A percentile compares a stretch with the other conserved stretches of the same genome.
phyloP scores from a whole-genome alignment of 768 basidiomycete species.

The Trametes maxima region DNA sequence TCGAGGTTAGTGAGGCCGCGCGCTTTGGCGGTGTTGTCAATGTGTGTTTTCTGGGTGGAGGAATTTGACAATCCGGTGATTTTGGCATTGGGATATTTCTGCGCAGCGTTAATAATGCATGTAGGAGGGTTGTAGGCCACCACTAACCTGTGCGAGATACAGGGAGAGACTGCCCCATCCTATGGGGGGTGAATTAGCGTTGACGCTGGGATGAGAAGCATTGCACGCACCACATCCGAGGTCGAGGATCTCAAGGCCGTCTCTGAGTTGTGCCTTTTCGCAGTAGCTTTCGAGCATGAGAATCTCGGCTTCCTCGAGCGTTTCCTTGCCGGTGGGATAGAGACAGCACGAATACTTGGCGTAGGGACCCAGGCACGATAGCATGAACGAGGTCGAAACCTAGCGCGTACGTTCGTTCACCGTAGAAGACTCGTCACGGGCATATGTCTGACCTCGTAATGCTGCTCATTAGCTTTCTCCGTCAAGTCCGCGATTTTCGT shows the following conservation, averaged over 20 bases:
- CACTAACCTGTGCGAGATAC: constrained; percentile 59
- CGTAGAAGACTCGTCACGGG: neutral
- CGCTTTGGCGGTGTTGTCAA: constrained; percentile 51
- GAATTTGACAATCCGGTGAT: constrained; percentile 72
- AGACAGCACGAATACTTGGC: constrained; percentile 71
- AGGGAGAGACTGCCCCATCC: constrained; percentile 75
- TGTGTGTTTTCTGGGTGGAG: constrained; percentile 64
- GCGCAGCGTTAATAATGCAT: neutral
- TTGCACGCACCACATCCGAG: constrained; percentile 60
- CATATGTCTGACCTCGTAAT: constrained; percentile 58
- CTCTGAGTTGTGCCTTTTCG: constrained; percentile 59
- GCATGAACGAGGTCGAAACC: constrained; percentile 64
- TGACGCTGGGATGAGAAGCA: neutral
- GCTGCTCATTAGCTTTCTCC: constrained; percentile 73
- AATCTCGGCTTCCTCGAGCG: constrained; percentile 63
- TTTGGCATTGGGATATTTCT: constrained; percentile 69
- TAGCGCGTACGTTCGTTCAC: constrained; percentile 22
- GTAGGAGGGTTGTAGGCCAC: too few relatives aligned
- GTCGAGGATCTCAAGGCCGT: constrained; percentile 66
- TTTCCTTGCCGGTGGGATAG: constrained; percentile 61
- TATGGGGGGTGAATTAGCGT: constrained; percentile 24
- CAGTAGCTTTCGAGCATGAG: constrained; percentile 71
- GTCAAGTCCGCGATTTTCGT: constrained; percentile 60
- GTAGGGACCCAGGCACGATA: constrained; percentile 63
- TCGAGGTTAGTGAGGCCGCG: constrained; percentile 56